Conservation (phyloP, 2,329 filamentous ascomycete species). For the Colletotrichum tropicale region DNA sequence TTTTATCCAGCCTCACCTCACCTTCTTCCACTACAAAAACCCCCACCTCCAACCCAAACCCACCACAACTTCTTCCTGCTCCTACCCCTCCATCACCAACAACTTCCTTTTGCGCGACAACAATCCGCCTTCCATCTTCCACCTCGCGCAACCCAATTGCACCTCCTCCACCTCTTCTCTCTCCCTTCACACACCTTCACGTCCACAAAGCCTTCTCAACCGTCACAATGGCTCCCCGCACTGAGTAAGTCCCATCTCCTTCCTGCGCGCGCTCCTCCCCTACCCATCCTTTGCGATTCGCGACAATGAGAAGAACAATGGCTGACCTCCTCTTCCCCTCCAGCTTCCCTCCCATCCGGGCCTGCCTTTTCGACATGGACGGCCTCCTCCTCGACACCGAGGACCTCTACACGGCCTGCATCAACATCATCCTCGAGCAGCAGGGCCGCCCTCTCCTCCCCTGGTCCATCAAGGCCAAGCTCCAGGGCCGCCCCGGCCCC, state of each 20-base stretch:
- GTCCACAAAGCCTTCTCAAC: neutral
- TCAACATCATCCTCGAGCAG: slow-evolving; percentile 80
- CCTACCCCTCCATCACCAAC: neutral
- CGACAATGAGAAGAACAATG: neutral
- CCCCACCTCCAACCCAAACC: neutral
- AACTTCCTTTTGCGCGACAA: neutral
- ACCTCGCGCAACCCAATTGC: neutral
- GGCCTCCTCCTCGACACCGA: slow-evolving; percentile 93
- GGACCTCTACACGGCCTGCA: slow-evolving; percentile 83
- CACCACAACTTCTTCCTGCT: neutral
- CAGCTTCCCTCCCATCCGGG: slow-evolving; percentile 80
- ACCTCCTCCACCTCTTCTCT: neutral
- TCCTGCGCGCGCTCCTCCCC: slow-evolving; percentile 31
- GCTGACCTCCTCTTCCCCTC: neutral
- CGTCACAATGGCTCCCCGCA: slow-evolving; percentile 44
- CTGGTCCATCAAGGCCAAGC: slow-evolving; percentile 91
- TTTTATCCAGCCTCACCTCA: neutral
- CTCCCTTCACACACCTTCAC: neutral
- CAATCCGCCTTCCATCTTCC: neutral
- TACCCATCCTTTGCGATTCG: neutral
- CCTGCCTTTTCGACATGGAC: slow-evolving; percentile 99
- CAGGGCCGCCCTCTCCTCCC: slow-evolving; percentile 79
- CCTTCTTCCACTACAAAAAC: neutral
- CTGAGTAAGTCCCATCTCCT: slow-evolving; percentile 42
- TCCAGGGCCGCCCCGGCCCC: slow-evolving; percentile 66